Evolutionary conservation across 2,329 filamentous ascomycete species (phyloP), one percentile per base, ranked within the genome.

Genomic region (Diaporthe ampelina): DNA sequence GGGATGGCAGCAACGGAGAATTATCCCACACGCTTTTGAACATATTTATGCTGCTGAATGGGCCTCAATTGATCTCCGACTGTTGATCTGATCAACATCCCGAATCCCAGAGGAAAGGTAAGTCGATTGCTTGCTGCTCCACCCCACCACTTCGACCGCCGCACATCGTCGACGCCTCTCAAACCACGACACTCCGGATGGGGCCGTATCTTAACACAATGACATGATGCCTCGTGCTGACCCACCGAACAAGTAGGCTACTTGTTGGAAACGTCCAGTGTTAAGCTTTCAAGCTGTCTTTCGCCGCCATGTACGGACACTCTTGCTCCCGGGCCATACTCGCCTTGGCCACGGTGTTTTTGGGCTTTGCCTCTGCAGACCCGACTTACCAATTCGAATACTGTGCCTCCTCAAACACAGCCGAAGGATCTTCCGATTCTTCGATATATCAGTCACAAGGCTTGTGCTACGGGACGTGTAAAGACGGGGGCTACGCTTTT

Each of bases 381-480:
- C 81, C 79, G 19, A 81, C 82, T 2, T 76, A 84, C 40, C 76
- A 78, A 19, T 82, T 85, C 71, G 79, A 79, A 19, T 88, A 87
- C 76, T 89, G 87, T 78, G 84, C 87, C 50, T 84, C 76, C 48
- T 77, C 86, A 65, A 88, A 89, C 77, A 89, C 87, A 1, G 86
- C 81, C 21, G 79, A 80, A 19, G 84, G 82, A 37, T 61, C 73
- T 71, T 80, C 80, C n/a, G 85, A 87, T 88, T 81, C 81, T 86
- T 84, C 54, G 76, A 88, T 87, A 77, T 92, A 83, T 76, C 92
- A 95, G 81, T 93, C 93, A 26, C 91, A 94, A 78, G 93, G 93
- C 40, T 87, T 91, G 17, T 96, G 94, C 80, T 83, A 86, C 67
- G 84, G 89, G 65, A 87, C 87, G 65, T 96, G 94, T 83, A 78